phyloP scores from a whole-genome alignment of 1,284 basidiomycete species.

The Baeospora myosura region DNA sequence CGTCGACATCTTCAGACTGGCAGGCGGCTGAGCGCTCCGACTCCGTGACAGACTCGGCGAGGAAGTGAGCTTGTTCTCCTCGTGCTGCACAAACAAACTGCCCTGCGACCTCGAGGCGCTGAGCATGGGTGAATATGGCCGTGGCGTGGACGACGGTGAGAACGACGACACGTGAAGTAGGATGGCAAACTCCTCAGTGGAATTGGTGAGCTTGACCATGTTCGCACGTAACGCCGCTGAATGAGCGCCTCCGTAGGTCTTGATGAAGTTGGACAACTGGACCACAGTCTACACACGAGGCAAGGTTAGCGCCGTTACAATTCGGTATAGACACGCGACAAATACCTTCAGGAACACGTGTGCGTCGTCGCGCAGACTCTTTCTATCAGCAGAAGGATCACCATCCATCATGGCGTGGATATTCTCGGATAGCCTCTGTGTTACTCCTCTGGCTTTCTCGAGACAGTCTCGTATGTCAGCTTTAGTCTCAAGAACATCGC shows the following conservation, averaged over 20 bases:
- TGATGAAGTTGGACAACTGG: conserved; percentile 59
- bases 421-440: conserved; percentile 47
- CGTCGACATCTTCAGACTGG: conserved; percentile 24
- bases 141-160: conserved; percentile 43
- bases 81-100: conserved; percentile 19
- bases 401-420: conserved; percentile 46
- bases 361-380: conserved; percentile 59
- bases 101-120: conserved; percentile 14
- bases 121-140: conserved; percentile 55
- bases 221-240: conserved; percentile 52
- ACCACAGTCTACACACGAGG: conserved; percentile 49
- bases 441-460: conserved; percentile 48
- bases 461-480: conserved; percentile 44
- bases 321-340: conserved; percentile 6
- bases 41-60: conserved; percentile 36
- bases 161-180: conserved; percentile 76
- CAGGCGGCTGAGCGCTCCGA: conserved; percentile 35
- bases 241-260: conserved; percentile 47
- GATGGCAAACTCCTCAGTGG: conserved; percentile 73
- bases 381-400: conserved; percentile 42
- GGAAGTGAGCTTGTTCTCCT: conserved; percentile 27
- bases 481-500: conserved; percentile 32
- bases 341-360: conserved; percentile 66
- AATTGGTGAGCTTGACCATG: conserved; percentile 66
- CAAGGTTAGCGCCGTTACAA: conserved; percentile 8